A percentile compares a stretch with the other conserved stretches of the same genome.
These are phyloP conservation scores for Gnomoniopsis sp. DNA, from an alignment of 2,329 filamentous ascomycete species.

Conservation along the genomic window DNA sequence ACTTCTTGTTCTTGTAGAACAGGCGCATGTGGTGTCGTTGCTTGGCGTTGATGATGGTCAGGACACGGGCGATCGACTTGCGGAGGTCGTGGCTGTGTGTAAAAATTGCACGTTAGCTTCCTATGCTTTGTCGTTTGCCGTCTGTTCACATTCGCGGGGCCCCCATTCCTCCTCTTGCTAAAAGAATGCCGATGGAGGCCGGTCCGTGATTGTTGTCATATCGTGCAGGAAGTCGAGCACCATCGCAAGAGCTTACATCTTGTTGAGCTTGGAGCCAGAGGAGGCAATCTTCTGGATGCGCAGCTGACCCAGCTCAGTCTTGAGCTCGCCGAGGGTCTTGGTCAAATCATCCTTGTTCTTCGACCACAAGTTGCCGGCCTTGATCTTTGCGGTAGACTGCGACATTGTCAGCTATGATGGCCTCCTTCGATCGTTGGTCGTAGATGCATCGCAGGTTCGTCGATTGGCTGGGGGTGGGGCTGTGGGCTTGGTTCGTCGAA, in stretches of 20 bases:
- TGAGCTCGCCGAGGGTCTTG: constrained; percentile 92
- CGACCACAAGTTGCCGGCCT: constrained; percentile 94
- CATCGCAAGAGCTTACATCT: constrained; percentile 67
- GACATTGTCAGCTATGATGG: constrained; percentile 30
- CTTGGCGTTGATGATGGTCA: constrained; percentile 99
- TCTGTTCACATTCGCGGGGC: constrained; percentile 3
- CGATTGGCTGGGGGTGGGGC: constrained; percentile 1
- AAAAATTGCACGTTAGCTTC: constrained; percentile 24
- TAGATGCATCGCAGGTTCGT: neutral
- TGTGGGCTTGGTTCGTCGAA: neutral
- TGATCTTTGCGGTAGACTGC: constrained; percentile 70
- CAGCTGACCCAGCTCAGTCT: constrained; percentile 93
- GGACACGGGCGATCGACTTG: constrained; percentile 98
- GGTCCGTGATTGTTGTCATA: neutral
- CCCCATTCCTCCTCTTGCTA: constrained; percentile 11
- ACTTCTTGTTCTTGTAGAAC: constrained; percentile 99
- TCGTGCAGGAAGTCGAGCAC: constrained; percentile 2
- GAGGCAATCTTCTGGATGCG: constrained; percentile 98
- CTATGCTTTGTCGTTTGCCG: neutral
- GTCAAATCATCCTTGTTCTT: constrained; percentile 99
- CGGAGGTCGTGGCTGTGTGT: constrained; percentile 85
- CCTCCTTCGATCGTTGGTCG: neutral
- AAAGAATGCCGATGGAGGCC: constrained; percentile 8
- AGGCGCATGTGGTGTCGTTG: constrained; percentile 96
- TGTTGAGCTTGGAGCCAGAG: constrained; percentile 91